phyloP scores from a whole-genome alignment of 768 basidiomycete genomes.

The Boletellus sp. region DNA sequence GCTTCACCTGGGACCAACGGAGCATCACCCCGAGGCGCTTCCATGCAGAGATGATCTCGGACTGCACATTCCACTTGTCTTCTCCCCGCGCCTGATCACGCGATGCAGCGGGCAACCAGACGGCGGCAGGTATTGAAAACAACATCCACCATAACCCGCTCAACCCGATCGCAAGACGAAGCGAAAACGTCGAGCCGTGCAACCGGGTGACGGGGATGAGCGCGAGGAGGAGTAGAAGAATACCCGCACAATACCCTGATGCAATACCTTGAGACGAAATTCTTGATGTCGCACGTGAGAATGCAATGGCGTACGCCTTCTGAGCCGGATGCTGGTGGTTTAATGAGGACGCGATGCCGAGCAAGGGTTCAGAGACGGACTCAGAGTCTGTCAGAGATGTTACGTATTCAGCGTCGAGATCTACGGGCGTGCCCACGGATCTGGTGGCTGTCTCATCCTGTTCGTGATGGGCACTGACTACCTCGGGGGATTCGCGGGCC shows the following conservation, averaged over 20 bases:
- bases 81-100: background rate
- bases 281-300: slow-evolving; percentile 73
- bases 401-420: slow-evolving; percentile 13
- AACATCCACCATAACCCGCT: slow-evolving; percentile 88
- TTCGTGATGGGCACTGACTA: slow-evolving; percentile 39
- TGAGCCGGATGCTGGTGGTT: slow-evolving; percentile 20
- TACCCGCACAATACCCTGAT: slow-evolving; percentile 81
- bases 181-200: slow-evolving; percentile 71
- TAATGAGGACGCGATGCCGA: slow-evolving; percentile 2
- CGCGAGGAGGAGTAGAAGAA: slow-evolving; percentile 66
- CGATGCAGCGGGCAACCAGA: slow-evolving; percentile 58
- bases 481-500: slow-evolving; percentile 63
- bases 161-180: slow-evolving; percentile 79
- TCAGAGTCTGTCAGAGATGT: slow-evolving; percentile 13
- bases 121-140: slow-evolving; percentile 73
- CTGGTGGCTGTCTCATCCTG: slow-evolving; percentile 10
- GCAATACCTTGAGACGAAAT: slow-evolving; percentile 87
- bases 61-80: slow-evolving; percentile 40
- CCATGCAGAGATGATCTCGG: slow-evolving; percentile 72
- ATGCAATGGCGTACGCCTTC: slow-evolving; percentile 47
- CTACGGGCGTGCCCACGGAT: slow-evolving; percentile 15
- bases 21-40: slow-evolving; percentile 71
- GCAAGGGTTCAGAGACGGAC: slow-evolving; percentile 39
- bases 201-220: slow-evolving; percentile 73
- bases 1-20: slow-evolving; percentile 64